These are phyloP conservation scores for Iris pallida DNA, from an alignment of 116 monocot species.

Conservation along the genomic window DNA sequence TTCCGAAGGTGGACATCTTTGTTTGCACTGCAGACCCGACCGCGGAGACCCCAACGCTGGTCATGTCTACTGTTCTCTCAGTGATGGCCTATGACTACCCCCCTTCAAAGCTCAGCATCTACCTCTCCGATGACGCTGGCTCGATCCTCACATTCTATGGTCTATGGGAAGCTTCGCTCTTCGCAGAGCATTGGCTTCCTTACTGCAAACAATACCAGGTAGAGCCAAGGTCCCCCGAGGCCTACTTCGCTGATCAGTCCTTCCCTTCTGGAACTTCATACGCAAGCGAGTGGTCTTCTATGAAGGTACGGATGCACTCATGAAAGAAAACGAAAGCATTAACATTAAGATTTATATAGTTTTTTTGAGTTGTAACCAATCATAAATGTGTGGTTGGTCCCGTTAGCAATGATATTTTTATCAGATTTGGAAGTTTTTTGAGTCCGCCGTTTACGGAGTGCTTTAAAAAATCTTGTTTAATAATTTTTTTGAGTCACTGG, in stretches of 20 bases:
- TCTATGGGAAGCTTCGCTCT: conserved; percentile 36
- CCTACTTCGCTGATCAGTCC: conserved; percentile 30
- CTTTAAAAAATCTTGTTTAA: no score
- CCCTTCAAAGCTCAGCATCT: conserved; percentile 37
- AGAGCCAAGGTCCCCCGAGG: conserved; percentile 51
- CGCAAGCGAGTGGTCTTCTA: conserved; percentile 13
- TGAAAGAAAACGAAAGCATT: no score
- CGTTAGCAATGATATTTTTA: no score
- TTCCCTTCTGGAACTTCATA: neutral
- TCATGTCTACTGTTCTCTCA: conserved; percentile 44
- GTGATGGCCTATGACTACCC: conserved; percentile 61
- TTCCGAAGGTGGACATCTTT: conserved; percentile 32
- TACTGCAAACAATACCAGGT: conserved; percentile 39
- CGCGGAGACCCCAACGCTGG: conserved; percentile 50
- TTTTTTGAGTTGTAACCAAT: no score
- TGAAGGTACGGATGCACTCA: conserved; percentile 15
- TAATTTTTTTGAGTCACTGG: no score
- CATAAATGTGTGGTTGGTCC: no score
- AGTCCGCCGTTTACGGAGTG: no score
- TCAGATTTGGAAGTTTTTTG: no score
- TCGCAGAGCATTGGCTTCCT: conserved; percentile 50
- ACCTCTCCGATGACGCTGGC: conserved; percentile 53
- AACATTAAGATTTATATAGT: no score
- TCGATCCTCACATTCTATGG: conserved; percentile 54
- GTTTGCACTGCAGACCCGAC: conserved; percentile 57